Percentiles rank a stretch among this genome's conserved stretches.
These are phyloP conservation scores for Penicillium sp. DNA, from an alignment of 2,329 filamentous ascomycete species.

Conservation along the genomic window DNA sequence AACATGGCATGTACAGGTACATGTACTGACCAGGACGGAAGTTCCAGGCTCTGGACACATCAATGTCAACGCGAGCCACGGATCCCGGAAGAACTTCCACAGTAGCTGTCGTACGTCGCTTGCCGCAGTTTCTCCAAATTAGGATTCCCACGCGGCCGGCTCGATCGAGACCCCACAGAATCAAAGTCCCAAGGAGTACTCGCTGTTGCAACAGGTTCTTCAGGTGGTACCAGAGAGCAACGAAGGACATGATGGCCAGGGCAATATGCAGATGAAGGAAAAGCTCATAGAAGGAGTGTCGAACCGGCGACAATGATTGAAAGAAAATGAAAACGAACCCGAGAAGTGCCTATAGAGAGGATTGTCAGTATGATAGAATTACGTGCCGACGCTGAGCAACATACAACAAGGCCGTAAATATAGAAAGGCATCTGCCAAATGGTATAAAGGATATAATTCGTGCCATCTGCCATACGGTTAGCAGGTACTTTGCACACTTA, in stretches of 20 bases:
- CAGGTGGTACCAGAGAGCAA: conserved; percentile 38
- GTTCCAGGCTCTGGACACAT: conserved; percentile 28
- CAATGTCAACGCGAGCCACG: conserved; percentile 46
- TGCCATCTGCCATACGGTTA: conserved; percentile 45
- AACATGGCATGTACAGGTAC: conserved; percentile 52
- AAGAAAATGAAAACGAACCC: conserved; percentile 37
- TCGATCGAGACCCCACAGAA: conserved; percentile 38
- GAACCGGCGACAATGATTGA: conserved; percentile 39
- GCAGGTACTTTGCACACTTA: background rate
- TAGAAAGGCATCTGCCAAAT: conserved; percentile 29
- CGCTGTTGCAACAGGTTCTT: conserved; percentile 27
- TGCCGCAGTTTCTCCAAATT: conserved; percentile 49
- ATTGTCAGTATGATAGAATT: background rate
- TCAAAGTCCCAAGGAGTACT: conserved; percentile 29
- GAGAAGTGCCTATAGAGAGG: conserved; percentile 33
- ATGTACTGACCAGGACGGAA: conserved; percentile 49
- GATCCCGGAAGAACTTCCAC: conserved; percentile 54
- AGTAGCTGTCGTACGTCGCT: conserved; percentile 46
- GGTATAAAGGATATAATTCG: conserved; percentile 41
- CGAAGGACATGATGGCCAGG: conserved; percentile 37
- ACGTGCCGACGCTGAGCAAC: conserved; percentile 29
- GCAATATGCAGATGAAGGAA: conserved; percentile 43
- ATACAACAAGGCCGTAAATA: conserved; percentile 29
- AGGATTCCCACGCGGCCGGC: conserved; percentile 45
- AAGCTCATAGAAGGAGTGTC: conserved; percentile 44